Conservation (phyloP, 2,329 filamentous ascomycete species). For the Colletotrichum kahawae region DNA sequence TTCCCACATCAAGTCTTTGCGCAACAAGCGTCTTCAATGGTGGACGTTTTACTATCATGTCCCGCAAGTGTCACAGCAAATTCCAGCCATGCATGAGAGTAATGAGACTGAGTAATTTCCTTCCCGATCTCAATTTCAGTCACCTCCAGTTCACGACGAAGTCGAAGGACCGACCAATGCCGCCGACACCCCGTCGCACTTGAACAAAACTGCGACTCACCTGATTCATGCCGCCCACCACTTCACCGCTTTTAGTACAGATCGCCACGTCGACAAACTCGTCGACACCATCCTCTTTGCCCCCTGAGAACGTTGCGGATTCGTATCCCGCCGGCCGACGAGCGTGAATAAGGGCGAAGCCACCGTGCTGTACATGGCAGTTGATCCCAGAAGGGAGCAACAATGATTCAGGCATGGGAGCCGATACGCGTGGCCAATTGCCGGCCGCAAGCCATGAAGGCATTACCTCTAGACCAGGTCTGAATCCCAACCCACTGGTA, state of each 20-base stretch:
- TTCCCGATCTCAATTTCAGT: neutral
- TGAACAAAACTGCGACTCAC: neutral
- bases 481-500: neutral
- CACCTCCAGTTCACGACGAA: neutral
- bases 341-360: neutral
- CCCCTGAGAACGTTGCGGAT: neutral
- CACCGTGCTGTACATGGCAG: neutral
- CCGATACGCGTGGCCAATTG: neutral
- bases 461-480: neutral
- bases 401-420: neutral
- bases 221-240: neutral
- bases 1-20: neutral
- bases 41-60: neutral
- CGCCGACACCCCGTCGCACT: neutral
- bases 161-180: neutral
- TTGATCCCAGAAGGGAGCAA: neutral
- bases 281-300: neutral
- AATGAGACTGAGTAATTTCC: neutral
- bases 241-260: neutral
- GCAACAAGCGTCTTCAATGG: neutral
- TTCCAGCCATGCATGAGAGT: neutral
- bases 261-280: neutral
- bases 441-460: neutral
- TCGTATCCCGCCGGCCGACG: neutral
- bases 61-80: neutral